Base-by-base conservation (phyloP, 225 moss, liverwort and hornwort species). In the Antitrichia curtipendula region DNA sequence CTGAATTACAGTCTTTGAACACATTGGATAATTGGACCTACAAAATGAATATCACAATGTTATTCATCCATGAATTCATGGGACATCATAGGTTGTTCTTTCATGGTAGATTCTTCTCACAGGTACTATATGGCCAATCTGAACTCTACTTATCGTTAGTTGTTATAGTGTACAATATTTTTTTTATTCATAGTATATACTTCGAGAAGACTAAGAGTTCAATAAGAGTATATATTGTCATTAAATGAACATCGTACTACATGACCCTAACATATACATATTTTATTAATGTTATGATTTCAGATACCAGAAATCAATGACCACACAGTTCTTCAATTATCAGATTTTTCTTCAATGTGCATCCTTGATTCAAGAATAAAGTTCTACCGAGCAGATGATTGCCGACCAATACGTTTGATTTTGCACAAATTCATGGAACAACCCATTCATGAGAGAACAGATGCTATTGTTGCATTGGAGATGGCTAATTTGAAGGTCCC, bases 401-500 rank as follows among this genome's bases (percentile, higher is more conserved):
- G 16, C 3, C 0, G 16, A 41, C 14, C 27, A 25, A 41, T 71
- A 5, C 9, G 2, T 6, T 16, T 41, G 16, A 71, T 43, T 70
- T 27, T 71, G 9, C 16, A 43, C 16, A 71, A 71, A 43, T 70
- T 71, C 16, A 43, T 71, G 2, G 4, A 15, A 16, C 16, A 71
- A 43, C 3, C 27, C 2, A 41, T 15, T 27, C 1, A 0, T 15
- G 0, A 1, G 1, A 71, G 2, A 16, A 6, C 1, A 1, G 2
- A 25, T 43, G 27, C 1, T 5, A 0, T 3, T 27, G 0, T 71
- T 43, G 41, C 41, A 15, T 8, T 4, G 7, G 70, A 70, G 2
- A 70, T 70, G 41, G 15, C 5, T 8, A 1, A 41, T 70, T 1
- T 70, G 15, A 70, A 58, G 24, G 23, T 58, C 1, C 4, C 12